phyloP scores from a whole-genome alignment of 768 basidiomycete genomes.

The Psilocybe subaeruginosa region DNA sequence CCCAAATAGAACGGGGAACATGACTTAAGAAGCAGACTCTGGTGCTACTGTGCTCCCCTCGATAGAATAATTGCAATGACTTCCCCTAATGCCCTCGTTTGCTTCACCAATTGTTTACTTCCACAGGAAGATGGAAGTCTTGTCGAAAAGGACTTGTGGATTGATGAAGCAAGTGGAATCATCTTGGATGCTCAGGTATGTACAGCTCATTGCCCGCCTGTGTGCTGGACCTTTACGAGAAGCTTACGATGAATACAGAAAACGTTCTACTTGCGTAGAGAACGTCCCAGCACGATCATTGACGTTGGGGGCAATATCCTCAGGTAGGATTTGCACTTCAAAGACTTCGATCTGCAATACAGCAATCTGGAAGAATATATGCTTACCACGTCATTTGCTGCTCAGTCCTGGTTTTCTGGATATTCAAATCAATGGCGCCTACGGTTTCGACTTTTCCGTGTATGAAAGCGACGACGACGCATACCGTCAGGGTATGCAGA shows the following conservation, averaged over 20 bases:
- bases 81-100: slow-evolving; percentile 67
- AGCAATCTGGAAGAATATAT: neutral
- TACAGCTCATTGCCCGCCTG: neutral
- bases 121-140: slow-evolving; percentile 81
- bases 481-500: slow-evolving; percentile 69
- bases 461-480: slow-evolving; percentile 71
- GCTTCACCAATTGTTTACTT: slow-evolving; percentile 87
- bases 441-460: slow-evolving; percentile 86
- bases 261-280: slow-evolving; percentile 65
- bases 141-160: slow-evolving; percentile 77
- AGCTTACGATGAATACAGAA: slow-evolving; percentile 40
- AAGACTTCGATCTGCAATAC: neutral
- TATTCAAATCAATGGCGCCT: slow-evolving; percentile 90
- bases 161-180: slow-evolving; percentile 72
- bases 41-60: neutral
- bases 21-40: slow-evolving; percentile 9
- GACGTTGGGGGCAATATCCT: slow-evolving; percentile 80
- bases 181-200: slow-evolving; percentile 77
- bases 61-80: slow-evolving; percentile 31
- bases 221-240: neutral
- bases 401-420: slow-evolving; percentile 83
- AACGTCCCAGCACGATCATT: slow-evolving; percentile 64
- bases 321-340: slow-evolving; percentile 43
- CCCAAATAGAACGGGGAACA: slow-evolving; percentile 15
- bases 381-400: neutral